phyloP scores from a whole-genome alignment of 345 rosid species.

The Arabidopsis arenosa region DNA sequence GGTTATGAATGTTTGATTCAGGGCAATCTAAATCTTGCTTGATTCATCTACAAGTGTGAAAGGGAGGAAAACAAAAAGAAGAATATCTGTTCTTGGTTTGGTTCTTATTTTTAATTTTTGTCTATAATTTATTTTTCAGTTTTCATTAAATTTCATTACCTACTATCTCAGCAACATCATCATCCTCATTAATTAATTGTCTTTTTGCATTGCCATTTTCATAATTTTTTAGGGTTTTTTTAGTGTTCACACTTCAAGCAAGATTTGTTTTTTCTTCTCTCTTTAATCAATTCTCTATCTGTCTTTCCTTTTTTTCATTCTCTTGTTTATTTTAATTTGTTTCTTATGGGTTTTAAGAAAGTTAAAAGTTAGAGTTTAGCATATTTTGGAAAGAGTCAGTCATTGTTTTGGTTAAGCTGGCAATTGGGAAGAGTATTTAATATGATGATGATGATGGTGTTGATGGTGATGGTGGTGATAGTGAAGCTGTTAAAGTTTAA shows the following conservation, averaged over 20 bases:
- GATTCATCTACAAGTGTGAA: slow-evolving; percentile 52
- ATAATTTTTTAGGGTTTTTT: neutral
- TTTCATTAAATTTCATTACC: slow-evolving; percentile 41
- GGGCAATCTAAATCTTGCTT: slow-evolving; percentile 33
- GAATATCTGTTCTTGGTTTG: slow-evolving; percentile 62
- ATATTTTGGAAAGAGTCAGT: slow-evolving; percentile 33
- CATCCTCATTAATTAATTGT: slow-evolving; percentile 41
- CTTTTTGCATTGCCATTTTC: slow-evolving; percentile 34
- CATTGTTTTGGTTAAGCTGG: slow-evolving; percentile 29
- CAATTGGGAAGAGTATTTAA: slow-evolving; percentile 24
- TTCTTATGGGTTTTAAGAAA: slow-evolving; percentile 26
- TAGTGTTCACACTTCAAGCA: slow-evolving; percentile 30
- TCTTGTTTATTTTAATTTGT: slow-evolving; percentile 16
- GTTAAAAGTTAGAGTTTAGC: slow-evolving; percentile 9
- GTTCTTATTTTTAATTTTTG: slow-evolving; percentile 54
- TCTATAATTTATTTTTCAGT: slow-evolving; percentile 29
- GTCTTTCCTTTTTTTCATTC: neutral
- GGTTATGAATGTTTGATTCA: neutral
- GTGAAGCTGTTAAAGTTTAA: slow-evolving; percentile 24
- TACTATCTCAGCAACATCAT: slow-evolving; percentile 41
- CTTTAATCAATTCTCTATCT: slow-evolving; percentile 25
- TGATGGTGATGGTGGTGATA: slow-evolving; percentile 25
- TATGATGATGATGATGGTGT: slow-evolving; percentile 34
- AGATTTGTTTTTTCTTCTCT: slow-evolving; percentile 35
- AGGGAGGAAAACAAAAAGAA: slow-evolving; percentile 40